Evolutionary conservation across 2,329 filamentous ascomycete species (phyloP).

Genomic region (Aspergillus terreus): DNA sequence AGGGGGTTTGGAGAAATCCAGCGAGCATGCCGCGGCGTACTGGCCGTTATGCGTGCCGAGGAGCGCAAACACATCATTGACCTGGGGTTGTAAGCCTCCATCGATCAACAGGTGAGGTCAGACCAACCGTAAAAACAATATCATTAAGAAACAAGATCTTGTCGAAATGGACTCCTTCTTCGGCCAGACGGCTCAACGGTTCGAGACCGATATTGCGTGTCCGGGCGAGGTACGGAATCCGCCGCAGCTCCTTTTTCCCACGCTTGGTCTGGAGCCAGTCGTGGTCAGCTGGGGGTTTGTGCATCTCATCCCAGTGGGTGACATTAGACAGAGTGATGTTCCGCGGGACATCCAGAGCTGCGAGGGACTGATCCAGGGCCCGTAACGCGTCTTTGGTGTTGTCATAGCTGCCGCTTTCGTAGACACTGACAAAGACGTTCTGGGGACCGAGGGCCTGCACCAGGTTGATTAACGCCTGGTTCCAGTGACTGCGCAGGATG

Average conservation of each 20-base stretch:
- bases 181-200: background rate
- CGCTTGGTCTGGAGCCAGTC: background rate
- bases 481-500: background rate
- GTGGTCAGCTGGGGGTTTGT: background rate
- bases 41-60: slow-evolving; percentile 55
- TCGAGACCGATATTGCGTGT: background rate
- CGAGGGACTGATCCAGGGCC: background rate
- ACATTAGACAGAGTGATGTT: background rate
- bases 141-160: background rate
- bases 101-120: too few species aligned
- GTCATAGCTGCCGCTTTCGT: slow-evolving; percentile 1
- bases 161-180: slow-evolving; percentile 1
- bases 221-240: background rate
- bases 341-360: background rate
- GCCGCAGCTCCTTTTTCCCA: background rate
- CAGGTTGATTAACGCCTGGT: background rate
- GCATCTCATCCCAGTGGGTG: background rate
- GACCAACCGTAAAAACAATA: slow-evolving; percentile 1
- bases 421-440: slow-evolving; percentile 1
- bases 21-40: slow-evolving; percentile 67
- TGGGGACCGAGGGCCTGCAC: background rate
- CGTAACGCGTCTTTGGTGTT: background rate
- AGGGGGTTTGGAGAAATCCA: slow-evolving; percentile 66
- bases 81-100: too few species aligned
- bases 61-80: slow-evolving; percentile 51